Evolutionary conservation across 768 basidiomycete species (phyloP).

Genomic region (Phaeotremella fagi): DNA sequence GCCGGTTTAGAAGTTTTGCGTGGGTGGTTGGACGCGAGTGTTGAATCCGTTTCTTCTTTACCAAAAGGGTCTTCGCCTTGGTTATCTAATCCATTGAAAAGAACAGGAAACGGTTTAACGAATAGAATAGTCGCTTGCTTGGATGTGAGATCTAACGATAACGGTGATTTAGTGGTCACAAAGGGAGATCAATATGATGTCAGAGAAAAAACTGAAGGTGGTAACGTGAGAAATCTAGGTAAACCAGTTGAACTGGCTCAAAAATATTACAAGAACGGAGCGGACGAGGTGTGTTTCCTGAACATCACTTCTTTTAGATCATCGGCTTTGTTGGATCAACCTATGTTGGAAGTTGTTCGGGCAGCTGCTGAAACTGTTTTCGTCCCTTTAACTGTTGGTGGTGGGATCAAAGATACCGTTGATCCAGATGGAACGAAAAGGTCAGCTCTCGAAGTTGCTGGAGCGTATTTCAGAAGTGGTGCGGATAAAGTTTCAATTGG

Average conservation of each 20-base stretch:
- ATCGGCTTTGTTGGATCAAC: constrained; percentile 91
- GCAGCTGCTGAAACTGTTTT: constrained; percentile 84
- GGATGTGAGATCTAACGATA: constrained; percentile 93
- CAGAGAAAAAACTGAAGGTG: constrained; percentile 61
- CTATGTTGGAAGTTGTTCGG: constrained; percentile 93
- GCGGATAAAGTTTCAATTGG: constrained; percentile 99
- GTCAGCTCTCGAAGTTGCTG: constrained; percentile 87
- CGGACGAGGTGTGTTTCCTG: constrained; percentile 94
- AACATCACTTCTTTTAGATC: constrained; percentile 99
- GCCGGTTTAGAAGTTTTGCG: constrained; percentile 77
- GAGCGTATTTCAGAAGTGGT: constrained; percentile 91
- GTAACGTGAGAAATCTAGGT: constrained; percentile 82
- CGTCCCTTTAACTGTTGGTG: constrained; percentile 96
- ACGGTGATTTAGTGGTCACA: constrained; percentile 94
- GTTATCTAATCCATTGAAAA: constrained; percentile 11
- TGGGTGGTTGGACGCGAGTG: constrained; percentile 62
- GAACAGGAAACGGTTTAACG: constrained; percentile 57
- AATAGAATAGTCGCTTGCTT: constrained; percentile 95
- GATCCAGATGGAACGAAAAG: constrained; percentile 90
- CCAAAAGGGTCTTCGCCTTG: constrained; percentile 1
- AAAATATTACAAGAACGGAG: constrained; percentile 78
- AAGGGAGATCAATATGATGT: constrained; percentile 99
- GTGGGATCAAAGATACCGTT: constrained; percentile 91
- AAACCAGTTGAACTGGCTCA: constrained; percentile 89
- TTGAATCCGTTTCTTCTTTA: constrained; percentile 25